Percentiles rank a stretch among this genome's conserved stretches.
These are phyloP conservation scores for Retiboletus flavoniger DNA, from an alignment of 1,284 basidiomycete species.

Conservation along the genomic window DNA sequence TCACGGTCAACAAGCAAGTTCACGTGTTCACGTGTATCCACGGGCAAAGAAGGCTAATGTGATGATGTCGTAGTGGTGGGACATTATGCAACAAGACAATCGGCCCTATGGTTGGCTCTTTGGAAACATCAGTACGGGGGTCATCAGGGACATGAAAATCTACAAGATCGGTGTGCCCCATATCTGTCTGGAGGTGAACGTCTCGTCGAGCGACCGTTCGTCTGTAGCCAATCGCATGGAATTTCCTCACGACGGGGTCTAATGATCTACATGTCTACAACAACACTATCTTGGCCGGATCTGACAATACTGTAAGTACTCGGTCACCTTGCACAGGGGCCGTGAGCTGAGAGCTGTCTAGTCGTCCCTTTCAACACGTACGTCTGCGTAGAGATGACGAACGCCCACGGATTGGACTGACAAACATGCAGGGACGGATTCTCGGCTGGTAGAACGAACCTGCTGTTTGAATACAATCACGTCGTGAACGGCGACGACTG, in stretches of 20 bases:
- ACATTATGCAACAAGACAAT: slow-evolving; percentile 51
- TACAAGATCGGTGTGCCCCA: slow-evolving; percentile 48
- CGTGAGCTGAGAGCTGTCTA: slow-evolving; percentile 17
- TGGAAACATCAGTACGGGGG: slow-evolving; percentile 50
- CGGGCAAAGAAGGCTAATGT: neutral
- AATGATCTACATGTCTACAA: slow-evolving; percentile 52
- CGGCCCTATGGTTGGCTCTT: slow-evolving; percentile 57
- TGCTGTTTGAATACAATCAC: slow-evolving; percentile 58
- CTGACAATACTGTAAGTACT: slow-evolving; percentile 33
- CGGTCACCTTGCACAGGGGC: neutral
- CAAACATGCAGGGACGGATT: neutral
- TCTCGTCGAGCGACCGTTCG: neutral
- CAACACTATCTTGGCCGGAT: slow-evolving; percentile 53
- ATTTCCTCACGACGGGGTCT: slow-evolving; percentile 52
- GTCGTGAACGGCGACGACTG: slow-evolving; percentile 64
- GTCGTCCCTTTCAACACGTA: slow-evolving; percentile 65
- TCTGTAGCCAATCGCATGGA: slow-evolving; percentile 57
- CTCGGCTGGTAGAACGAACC: slow-evolving; percentile 49
- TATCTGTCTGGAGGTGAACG: neutral
- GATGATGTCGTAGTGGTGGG: slow-evolving; percentile 52
- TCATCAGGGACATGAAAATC: slow-evolving; percentile 57
- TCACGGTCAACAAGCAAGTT: slow-evolving; percentile 53
- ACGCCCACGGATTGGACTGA: neutral
- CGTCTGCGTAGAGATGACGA: slow-evolving; percentile 18
- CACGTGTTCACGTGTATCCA: neutral